phyloP scores from a whole-genome alignment of 2,329 filamentous ascomycete species.

The Alternaria ethzedia region DNA sequence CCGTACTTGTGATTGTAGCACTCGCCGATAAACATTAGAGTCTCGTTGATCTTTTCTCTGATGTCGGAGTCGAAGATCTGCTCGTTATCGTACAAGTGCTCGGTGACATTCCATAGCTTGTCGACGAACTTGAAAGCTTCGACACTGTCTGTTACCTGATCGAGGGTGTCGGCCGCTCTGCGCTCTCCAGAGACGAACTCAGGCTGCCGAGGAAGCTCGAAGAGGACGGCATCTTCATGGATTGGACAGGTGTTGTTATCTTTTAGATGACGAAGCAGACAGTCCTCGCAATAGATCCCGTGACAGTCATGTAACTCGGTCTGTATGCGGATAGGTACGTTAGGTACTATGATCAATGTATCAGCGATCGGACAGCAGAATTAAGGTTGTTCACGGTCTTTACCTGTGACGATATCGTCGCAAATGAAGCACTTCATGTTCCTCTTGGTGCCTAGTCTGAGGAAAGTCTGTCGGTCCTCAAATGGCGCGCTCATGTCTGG shows the following conservation, averaged over 20 bases:
- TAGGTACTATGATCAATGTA: too few relatives aligned
- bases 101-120: too few relatives aligned
- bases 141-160: not conserved
- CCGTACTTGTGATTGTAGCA: not conserved
- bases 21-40: not conserved
- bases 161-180: not conserved
- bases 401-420: too few relatives aligned
- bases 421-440: too few relatives aligned
- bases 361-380: too few relatives aligned
- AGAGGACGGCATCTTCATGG: not conserved
- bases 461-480: too few relatives aligned
- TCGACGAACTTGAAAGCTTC: too few relatives aligned
- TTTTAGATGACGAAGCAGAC: fast-evolving
- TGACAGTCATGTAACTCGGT: not conserved
- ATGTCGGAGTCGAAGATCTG: not conserved
- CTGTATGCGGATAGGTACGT: too few relatives aligned
- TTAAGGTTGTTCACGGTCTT: too few relatives aligned
- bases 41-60: not conserved
- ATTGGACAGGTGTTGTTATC: not conserved
- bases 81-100: too few relatives aligned
- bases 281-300: not conserved
- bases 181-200: not conserved
- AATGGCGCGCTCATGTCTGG: too few relatives aligned
- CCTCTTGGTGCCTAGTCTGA: not conserved
- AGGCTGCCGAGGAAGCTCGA: not conserved